Evolutionary conservation across 441 rosid genomes (phyloP).

Genomic region (Jatropha podagrica): DNA sequence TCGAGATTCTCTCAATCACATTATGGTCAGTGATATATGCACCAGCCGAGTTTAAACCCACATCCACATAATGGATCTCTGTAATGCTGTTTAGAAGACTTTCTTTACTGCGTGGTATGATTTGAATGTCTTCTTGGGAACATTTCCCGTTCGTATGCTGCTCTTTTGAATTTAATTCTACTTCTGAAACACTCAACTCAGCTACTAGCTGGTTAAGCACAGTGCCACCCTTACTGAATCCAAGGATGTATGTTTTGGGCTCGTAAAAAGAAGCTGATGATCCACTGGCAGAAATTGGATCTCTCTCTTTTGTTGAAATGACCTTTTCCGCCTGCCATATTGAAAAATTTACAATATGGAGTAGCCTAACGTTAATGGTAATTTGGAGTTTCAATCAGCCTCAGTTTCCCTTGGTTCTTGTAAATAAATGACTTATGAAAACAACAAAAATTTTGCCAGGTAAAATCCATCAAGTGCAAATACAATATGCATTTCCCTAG

Average conservation of each 20-base stretch:
- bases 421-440: background rate
- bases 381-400: background rate
- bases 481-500: background rate
- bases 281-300: conserved; percentile 11
- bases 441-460: background rate
- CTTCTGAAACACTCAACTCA: conserved; percentile 53
- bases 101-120: conserved; percentile 50
- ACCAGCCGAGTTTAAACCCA: conserved; percentile 67
- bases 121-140: conserved; percentile 31
- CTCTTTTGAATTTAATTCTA: conserved; percentile 24
- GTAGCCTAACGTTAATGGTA: background rate
- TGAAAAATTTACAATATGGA: background rate
- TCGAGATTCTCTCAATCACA: conserved; percentile 50
- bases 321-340: conserved; percentile 44
- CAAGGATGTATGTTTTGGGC: conserved; percentile 64
- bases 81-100: conserved; percentile 55
- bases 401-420: background rate
- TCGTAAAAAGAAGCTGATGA: conserved; percentile 21
- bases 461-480: background rate
- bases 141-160: conserved; percentile 19
- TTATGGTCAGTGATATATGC: conserved; percentile 64
- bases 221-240: conserved; percentile 94
- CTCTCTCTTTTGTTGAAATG: conserved; percentile 28
- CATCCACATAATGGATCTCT: conserved; percentile 79
- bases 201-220: conserved; percentile 79